These are phyloP conservation scores for Hypoxylon sp. DNA, from an alignment of 2,329 filamentous ascomycete genomes.

Conservation along the genomic window DNA sequence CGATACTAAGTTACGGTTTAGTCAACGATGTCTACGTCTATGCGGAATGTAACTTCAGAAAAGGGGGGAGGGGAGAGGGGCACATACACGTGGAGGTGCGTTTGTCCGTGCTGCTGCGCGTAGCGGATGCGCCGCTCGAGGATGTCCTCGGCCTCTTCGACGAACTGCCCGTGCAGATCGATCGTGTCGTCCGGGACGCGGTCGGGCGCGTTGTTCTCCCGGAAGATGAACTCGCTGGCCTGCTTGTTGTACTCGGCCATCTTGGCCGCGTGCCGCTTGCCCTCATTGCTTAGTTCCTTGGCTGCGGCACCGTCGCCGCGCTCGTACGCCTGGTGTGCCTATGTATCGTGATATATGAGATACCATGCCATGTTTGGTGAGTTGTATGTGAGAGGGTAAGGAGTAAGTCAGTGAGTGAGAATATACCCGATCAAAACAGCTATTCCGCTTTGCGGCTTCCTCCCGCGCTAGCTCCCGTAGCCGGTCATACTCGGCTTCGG, in stretches of 20 bases:
- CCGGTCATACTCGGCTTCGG: slow-evolving; percentile 92
- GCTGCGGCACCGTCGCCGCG: slow-evolving; percentile 86
- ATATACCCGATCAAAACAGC: slow-evolving; percentile 80
- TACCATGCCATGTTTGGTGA: neutral
- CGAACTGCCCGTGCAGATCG: slow-evolving; percentile 94
- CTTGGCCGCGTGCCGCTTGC: slow-evolving; percentile 81
- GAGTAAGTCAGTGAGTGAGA: neutral
- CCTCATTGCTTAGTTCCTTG: slow-evolving; percentile 86
- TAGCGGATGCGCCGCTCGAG: slow-evolving; percentile 87
- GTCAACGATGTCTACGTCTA: neutral
- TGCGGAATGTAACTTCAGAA: too few relatives aligned
- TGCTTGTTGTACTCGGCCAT: slow-evolving; percentile 93
- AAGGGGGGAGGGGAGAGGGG: slow-evolving; percentile 24
- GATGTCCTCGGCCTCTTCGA: slow-evolving; percentile 94
- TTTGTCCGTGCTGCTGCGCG: slow-evolving; percentile 80
- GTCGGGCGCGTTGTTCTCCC: slow-evolving; percentile 88
- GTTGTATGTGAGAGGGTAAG: neutral
- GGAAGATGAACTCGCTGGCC: slow-evolving; percentile 94
- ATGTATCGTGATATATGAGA: slow-evolving; percentile 15
- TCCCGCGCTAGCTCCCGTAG: slow-evolving; percentile 85
- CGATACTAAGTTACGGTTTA: slow-evolving; percentile 69
- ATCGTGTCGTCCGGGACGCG: slow-evolving; percentile 86
- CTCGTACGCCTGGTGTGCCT: slow-evolving; percentile 85
- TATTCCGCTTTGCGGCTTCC: slow-evolving; percentile 83
- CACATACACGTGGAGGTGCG: slow-evolving; percentile 83